Percentiles rank a stretch among this genome's conserved stretches.
Conservation (phyloP, 75 land plant species). For the Picea sitchensis region DNA sequence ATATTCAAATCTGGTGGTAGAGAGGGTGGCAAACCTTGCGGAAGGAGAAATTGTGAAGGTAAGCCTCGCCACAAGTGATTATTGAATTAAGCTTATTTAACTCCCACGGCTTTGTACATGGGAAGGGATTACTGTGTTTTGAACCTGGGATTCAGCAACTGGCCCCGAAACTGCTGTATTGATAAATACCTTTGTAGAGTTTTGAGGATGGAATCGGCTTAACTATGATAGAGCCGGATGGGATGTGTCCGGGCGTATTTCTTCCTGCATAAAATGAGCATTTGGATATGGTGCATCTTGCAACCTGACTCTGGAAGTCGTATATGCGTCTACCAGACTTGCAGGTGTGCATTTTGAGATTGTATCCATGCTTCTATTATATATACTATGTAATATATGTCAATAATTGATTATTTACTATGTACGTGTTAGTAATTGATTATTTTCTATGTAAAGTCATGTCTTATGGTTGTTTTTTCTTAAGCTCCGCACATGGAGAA, state of each 20-base stretch:
- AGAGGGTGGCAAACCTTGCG: slow-evolving; percentile 33
- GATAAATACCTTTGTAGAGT: slow-evolving; percentile 12
- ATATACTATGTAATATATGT: too few species aligned
- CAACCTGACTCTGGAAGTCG: not conserved
- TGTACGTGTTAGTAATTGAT: too few species aligned
- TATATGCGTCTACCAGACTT: not conserved
- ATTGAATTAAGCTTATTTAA: slow-evolving; percentile 35
- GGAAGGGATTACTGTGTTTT: slow-evolving; percentile 22
- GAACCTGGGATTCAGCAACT: slow-evolving; percentile 15
- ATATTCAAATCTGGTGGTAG: slow-evolving; percentile 64
- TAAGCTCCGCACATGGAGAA: too few species aligned
- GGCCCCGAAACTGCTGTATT: slow-evolving; percentile 4
- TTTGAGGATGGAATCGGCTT: slow-evolving; percentile 15
- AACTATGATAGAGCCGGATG: slow-evolving; percentile 18
- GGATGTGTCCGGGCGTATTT: not conserved
- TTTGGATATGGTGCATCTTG: not conserved
- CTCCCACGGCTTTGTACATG: slow-evolving; percentile 9
- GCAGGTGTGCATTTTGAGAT: slow-evolving; percentile 1
- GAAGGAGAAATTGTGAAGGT: slow-evolving; percentile 24
- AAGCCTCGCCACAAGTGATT: slow-evolving; percentile 29
- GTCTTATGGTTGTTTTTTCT: too few species aligned
- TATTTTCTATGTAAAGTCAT: too few species aligned
- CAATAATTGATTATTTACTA: too few species aligned
- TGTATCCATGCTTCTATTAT: not conserved
- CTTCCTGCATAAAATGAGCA: not conserved